Evolutionary conservation across 768 basidiomycete genomes (phyloP), one percentile per base, ranked within the genome.

Genomic region (Tricholoma sp.): DNA sequence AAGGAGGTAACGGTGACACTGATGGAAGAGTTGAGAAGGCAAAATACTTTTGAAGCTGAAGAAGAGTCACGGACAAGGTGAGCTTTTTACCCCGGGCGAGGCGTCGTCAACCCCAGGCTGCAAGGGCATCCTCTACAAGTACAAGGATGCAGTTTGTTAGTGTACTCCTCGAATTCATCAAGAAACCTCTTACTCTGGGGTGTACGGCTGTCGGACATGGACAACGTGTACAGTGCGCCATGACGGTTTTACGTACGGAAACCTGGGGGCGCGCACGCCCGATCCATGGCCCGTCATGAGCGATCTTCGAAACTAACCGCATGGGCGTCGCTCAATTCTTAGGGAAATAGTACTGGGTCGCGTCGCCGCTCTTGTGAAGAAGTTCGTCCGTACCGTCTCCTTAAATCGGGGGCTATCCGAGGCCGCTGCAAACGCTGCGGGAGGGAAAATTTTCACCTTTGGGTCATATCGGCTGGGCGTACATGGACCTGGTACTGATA

Each of bases 381-480:
- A 91, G 67, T 99, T 98, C 69, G 97, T 99, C 50, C 84, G 83
- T 66, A 82, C 83, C 60, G 85, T 95, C 1, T 88, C 90, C 7
- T 69, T 95, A 57, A 74, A 83, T 45, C 83, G 81, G 39, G 96
- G 96, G 6, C 76, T 96, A 47, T 95, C 94, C 29, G 94, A 98
- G 61, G 74, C 87, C 18, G 89, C 92, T 1, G 95, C 96, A 8
- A 83, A 75, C 52, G 86, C 91, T 50, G 93, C 97, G 8, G 97
- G 97, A 52, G 97, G 95, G 61, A 96, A 98, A 79, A 98, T 99
- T 69, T 99, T 94, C 72, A 98, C 97, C 6, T 99, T 96, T 71
- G 97, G 97, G 41, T 98, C 95, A 52, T 98, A 98, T 79, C 89
- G 97, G 65, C 77, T 99, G 50, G 97, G 97, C 58, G 97, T 98